Evolutionary conservation across 805 yeast species (phyloP), one percentile per base, ranked within the genome.

Genomic region (Starmera pachycereana): DNA sequence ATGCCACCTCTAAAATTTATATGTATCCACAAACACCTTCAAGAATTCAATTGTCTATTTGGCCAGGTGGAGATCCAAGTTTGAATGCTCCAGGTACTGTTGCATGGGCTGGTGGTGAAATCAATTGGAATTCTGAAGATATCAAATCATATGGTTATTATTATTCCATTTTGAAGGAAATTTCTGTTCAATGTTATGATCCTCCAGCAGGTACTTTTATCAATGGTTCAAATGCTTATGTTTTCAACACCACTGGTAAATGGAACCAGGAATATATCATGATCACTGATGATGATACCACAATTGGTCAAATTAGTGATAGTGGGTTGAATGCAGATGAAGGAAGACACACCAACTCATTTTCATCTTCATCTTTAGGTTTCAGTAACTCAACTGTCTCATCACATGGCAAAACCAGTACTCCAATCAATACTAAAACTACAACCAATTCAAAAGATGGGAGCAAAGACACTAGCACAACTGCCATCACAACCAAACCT

Each of bases 21-120:
- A 59, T 60, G 40, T 82, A 49, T 60, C 90, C 90, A 22, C 85
- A 80, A 60, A 81, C 90, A 1, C 90, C 90, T 10, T 63, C 86
- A 38, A 68, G 81, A 53, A 63, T 88, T 36, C 86, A 82, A 56
- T 59, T 81, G 39, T 82, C 89, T 4, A 56, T 82, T 42, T 82
- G 90, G 90, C 87, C 90, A 3, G 89, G 75, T 65, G 89, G 88
- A 59, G 69, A 62, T 45, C 46, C 71, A 9, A 52, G 66, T 28
- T 22, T 22, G 27, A 71, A 69, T 52, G 74, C 72, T 18, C 47
- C 52, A 25, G 89, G 89, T 67, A 81, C 88, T 12, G 68, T 74
- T 45, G 81, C 69, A 42, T 88, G 89, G 89, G 84, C 95, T 31
- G 96, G 96, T 63, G 97, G 97, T 63, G 66, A 47, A 27, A 76